Evolutionary conservation across 306 rosid genomes (phyloP).

Genomic region (Glycine soja): DNA sequence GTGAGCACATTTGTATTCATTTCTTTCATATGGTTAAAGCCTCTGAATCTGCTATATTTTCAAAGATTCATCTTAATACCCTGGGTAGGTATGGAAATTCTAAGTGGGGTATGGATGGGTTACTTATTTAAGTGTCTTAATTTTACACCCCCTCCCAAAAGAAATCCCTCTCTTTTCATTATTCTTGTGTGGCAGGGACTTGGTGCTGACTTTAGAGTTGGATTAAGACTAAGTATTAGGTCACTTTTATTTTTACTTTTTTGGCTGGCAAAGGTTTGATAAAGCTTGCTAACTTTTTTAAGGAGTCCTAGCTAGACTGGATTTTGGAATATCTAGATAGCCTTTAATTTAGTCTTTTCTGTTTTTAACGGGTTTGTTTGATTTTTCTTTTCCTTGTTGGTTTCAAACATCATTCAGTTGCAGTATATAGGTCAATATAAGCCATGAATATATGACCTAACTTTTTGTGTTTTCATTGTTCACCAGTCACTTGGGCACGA

Average conservation of each 20-base stretch:
- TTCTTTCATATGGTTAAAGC: constrained; percentile 36
- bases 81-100: constrained; percentile 29
- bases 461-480: constrained; percentile 17
- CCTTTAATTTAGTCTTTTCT: constrained; percentile 22
- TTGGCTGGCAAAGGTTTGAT: not conserved
- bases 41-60: constrained; percentile 22
- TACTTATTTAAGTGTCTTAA: constrained; percentile 14
- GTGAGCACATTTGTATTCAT: constrained; percentile 53
- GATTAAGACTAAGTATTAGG: constrained; percentile 1
- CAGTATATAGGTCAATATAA: constrained; percentile 24
- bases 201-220: constrained; percentile 33
- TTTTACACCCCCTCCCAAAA: not conserved
- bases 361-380: constrained; percentile 2
- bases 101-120: constrained; percentile 19
- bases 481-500: constrained; percentile 3
- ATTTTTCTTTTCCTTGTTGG: not conserved
- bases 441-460: constrained; percentile 16
- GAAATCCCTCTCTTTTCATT: not conserved
- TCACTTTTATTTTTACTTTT: not conserved
- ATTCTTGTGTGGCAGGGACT: constrained; percentile 11
- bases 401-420: constrained; percentile 12
- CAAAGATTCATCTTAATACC: constrained; percentile 6
- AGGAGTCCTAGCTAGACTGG: constrained; percentile 21
- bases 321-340: constrained; percentile 33
- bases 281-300: constrained; percentile 28